Evolutionary conservation across 2,329 filamentous ascomycete genomes (phyloP), one percentile per base, ranked within the genome.

Genomic region (Penicillium verrucosum): DNA sequence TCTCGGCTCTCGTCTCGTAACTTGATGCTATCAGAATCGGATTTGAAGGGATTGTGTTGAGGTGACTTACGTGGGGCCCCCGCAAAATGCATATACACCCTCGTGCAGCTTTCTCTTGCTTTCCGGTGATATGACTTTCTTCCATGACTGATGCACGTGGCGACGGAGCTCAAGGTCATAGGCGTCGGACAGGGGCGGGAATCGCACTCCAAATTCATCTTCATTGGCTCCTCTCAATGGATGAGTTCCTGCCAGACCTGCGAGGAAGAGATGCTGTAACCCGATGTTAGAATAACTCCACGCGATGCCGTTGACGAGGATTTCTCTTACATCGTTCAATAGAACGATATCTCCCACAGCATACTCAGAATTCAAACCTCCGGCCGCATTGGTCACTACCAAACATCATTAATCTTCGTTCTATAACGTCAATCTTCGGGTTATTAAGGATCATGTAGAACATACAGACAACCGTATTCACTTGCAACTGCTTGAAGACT

Each of bases 1-100:
- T 87, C 68, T 88, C 85, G 1, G 85, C 84, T 58, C 85, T 77
- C 2, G 85, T 88, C 68, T 88, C 85, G 67, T 87, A 88, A 47
- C 80, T 83, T 48, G 51, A 51, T 23, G 45, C 25, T 6, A 21
- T 70, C 42, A 70, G 58, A 14, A 46, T 56, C 16, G 56, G 48
- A 27, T 32, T 23, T 4, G 34, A 40, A 25, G 11, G 11, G 40
- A 51, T 21, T 30, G 16, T 23, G 10, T 37, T n/a, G 48, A n/a
- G 14, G 29, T 27, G 58, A 70, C 75, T 73, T 70, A 83, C 80
- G 78, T 85, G 53, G 85, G 85, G 16, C 85, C 85, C 18, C 79
- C 81, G 44, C 85, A 83, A 67, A 84, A 88, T 6, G 84, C 84
- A 74, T 88, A 88, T 2, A 87, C 81, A 18, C 85, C 85, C 68